A percentile compares a stretch with the other conserved stretches of the same genome.
Evolutionary conservation across 768 basidiomycete genomes (phyloP).

Genomic region (Kwoniella pini): DNA sequence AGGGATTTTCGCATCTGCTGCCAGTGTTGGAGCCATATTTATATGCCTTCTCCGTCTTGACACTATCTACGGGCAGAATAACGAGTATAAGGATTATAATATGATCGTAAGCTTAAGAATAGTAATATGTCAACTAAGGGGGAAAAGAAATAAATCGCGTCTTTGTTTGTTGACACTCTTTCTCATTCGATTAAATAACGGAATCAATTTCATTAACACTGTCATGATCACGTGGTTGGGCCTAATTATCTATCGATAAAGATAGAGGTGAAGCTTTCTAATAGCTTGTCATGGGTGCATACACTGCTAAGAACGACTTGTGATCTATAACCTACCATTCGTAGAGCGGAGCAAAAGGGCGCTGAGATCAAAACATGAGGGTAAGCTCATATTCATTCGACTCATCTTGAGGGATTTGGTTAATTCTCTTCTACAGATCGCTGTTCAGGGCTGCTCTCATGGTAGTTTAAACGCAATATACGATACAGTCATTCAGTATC

Average conservation of each 20-base stretch:
- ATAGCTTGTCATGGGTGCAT: too few species aligned
- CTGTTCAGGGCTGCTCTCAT: slow-evolving; percentile 93
- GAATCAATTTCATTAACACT: neutral
- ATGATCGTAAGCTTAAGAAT: too few species aligned
- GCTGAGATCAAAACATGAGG: neutral
- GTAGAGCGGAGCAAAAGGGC: too few species aligned
- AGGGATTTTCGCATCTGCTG: slow-evolving; percentile 48
- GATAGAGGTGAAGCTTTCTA: too few species aligned
- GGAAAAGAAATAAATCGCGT: neutral
- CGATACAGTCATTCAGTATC: slow-evolving; percentile 65
- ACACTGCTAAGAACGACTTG: too few species aligned
- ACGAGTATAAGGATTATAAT: too few species aligned
- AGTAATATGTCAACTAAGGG: too few species aligned
- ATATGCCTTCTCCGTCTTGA: neutral
- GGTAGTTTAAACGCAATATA: slow-evolving; percentile 71
- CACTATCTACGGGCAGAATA: neutral
- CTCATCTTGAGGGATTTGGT: neutral
- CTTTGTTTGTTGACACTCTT: neutral
- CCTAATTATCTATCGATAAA: too few species aligned
- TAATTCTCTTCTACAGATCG: slow-evolving; percentile 61
- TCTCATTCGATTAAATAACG: neutral
- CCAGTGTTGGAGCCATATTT: slow-evolving; percentile 34
- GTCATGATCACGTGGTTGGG: neutral
- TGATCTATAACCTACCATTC: too few species aligned
- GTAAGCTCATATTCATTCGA: neutral